Base-by-base conservation (phyloP, 371 early-diverging fungal species). In the Lichtheimia hyalospora region DNA sequence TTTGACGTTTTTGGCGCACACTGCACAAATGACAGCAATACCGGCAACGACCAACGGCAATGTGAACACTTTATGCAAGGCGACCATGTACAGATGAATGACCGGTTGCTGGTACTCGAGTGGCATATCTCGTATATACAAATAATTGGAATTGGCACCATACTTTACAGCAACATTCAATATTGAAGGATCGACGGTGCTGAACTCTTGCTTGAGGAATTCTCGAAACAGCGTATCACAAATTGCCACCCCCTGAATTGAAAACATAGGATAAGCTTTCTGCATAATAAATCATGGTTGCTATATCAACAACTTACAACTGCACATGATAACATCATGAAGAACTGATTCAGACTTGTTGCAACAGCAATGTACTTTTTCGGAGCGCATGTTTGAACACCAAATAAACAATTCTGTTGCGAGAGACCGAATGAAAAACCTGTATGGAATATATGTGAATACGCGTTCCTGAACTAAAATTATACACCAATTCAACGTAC, bases 331-430 rank as follows among this genome's bases (percentile, higher is more conserved):
- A 75, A 60, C 65, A 70, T 72, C 55, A 75, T 60, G 20, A 13
- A 18, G 14, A 20, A 58, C 21, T 43, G 72, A 15, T 72, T 62
- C 44, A 65, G 43, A 13, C 86, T 71, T 24, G 93, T 87, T 39
- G 81, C 86, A 23, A 90, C 72, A n/a, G 91, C 86, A 55, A 88
- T 81, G 56, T 87, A 82, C 44, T 69, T 70, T 28, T 66, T 63
- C 10, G 52, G 68, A 4, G 85, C 86, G 8, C 79, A 54, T 0
- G 82, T 72, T 69, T 90, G 91, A 5, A 76, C 80, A 0, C 76
- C 84, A n/a, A 90, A 72, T 18, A 87, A 74, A 44, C 66, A 63
- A 41, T 85, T 84, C 66, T 90, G 88, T 63, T 87, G 80, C 10
- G 80, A 76, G n/a, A 87, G 52, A 25, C 90, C 90, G 18, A 87